phyloP scores from a whole-genome alignment of 1,139 yeast genomes.

The Sugiyamaella japonica region DNA sequence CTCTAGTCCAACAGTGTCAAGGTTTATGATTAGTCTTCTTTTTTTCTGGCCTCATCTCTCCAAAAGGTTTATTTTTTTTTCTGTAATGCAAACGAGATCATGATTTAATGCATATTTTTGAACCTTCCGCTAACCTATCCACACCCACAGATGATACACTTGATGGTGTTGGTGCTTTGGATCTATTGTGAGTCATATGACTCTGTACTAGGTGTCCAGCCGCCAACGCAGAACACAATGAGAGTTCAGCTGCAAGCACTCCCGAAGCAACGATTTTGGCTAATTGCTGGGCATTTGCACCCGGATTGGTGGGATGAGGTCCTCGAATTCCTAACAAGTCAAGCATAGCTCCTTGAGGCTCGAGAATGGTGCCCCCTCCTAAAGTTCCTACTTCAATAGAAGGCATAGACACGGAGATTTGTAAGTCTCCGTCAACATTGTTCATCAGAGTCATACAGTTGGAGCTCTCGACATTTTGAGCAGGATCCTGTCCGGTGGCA shows the following conservation, averaged over 20 bases:
- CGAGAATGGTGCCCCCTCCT: slow-evolving; percentile 98
- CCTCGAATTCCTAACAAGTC: slow-evolving; percentile 94
- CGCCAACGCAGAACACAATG: slow-evolving; percentile 91
- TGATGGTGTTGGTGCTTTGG: slow-evolving; percentile 51
- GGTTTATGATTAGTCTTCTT: background rate
- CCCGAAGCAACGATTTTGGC: slow-evolving; percentile 95
- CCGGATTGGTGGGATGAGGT: slow-evolving; percentile 92
- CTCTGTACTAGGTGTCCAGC: slow-evolving; percentile 98
- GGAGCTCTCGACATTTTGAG: slow-evolving; percentile 95
- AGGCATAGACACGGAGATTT: slow-evolving; percentile 96
- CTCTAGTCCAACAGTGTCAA: background rate
- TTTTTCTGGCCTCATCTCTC: background rate
- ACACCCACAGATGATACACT: slow-evolving; percentile 45
- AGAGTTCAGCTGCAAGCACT: slow-evolving; percentile 94
- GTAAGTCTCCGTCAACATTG: slow-evolving; percentile 77
- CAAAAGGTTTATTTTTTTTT: background rate
- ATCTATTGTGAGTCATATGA: slow-evolving; percentile 87
- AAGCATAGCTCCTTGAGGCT: slow-evolving; percentile 95
- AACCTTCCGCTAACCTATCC: slow-evolving; percentile 63
- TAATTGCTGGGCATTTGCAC: slow-evolving; percentile 90
- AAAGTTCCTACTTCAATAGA: slow-evolving; percentile 98
- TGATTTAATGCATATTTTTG: slow-evolving; percentile 64
- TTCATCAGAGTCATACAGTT: slow-evolving; percentile 96
- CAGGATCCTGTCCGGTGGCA: slow-evolving; percentile 99
- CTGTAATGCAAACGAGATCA: slow-evolving; percentile 17